Evolutionary conservation across 352 stramenopile genomes (phyloP), one percentile per base, ranked within the genome.

Genomic region (Bremia lactucae): DNA sequence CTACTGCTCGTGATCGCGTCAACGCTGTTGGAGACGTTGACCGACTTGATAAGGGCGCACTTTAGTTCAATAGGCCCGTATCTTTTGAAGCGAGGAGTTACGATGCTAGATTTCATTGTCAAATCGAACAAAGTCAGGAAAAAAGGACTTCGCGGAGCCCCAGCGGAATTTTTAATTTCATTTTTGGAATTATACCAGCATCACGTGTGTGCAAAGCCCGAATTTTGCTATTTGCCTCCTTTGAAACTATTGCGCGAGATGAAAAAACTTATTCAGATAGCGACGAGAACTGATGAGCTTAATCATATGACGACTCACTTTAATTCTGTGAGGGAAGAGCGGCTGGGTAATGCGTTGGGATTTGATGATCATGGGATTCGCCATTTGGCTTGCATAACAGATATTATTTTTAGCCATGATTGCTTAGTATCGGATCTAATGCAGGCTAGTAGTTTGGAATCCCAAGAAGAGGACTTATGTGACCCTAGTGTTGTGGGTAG

Each of bases 51-150:
- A 19, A 56, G 40, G 14, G 29, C 45, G 6, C 69, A 81, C 33
- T 74, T 72, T 21, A 62, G 58, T 13, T 64, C 63, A 0, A 59
- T 78, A 8, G 73, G 54, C 0, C 60, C 57, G 3, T 53, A 64
- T 14, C 36, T 83, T 25, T 44, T 86, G 13, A 55, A 55, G 2
- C 43, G 64, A 24, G 64, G 64, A 20, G 36, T 72, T 10, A 52
- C 55, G 3, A 49, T 87, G 26, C 21, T 87, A 15, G 65, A 82
- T 21, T 90, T 68, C 48, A 71, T 87, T 48, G 72, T 68, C 38
- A 58, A 68, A 11, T 69, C 68, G 4, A 88, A 77, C 49, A 79
- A 72, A 48, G 11, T 31, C 4, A 65, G 57, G 2, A 63, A 62
- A 11, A 65, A 61, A 13, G 62, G 49, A 11, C 36, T 62, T 1